Conservation (phyloP, 2,329 filamentous ascomycete genomes). For the Ophiostoma himal-ulmi region DNA sequence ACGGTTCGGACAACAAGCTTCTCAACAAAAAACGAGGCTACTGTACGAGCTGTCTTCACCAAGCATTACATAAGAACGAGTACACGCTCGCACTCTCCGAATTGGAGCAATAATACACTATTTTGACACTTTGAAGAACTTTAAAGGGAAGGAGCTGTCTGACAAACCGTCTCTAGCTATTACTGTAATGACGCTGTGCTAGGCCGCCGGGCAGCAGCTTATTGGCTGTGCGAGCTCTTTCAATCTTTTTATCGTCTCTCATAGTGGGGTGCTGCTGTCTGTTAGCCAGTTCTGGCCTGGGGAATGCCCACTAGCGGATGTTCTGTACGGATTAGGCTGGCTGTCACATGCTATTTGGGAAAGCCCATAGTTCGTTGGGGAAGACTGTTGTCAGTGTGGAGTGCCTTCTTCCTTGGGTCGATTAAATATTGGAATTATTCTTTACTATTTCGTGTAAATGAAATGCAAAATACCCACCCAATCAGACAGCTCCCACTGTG, state of each 20-base stretch:
- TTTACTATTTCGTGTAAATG: background rate
- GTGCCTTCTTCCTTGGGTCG: background rate
- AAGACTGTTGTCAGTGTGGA: constrained; percentile 7
- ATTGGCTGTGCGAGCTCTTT: background rate
- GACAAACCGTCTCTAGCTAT: constrained; percentile 3
- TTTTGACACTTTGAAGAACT: background rate
- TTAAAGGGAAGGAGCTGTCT: constrained; percentile 6
- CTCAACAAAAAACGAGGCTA: constrained; percentile 18
- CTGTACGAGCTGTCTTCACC: background rate
- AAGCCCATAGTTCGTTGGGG: constrained; percentile 5
- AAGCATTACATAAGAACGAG: constrained; percentile 10
- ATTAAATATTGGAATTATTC: background rate
- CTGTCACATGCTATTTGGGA: constrained; percentile 12
- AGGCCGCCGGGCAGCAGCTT: background rate
- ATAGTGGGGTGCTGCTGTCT: constrained; percentile 12
- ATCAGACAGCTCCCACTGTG: constrained; percentile 1
- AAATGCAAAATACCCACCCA: background rate
- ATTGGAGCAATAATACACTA: background rate
- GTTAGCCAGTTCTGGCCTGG: constrained; percentile 11
- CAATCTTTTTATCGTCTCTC: background rate
- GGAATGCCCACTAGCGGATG: constrained; percentile 5
- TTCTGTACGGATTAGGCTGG: background rate
- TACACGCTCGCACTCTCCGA: background rate
- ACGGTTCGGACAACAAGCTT: constrained; percentile 4
- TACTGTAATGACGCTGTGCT: background rate